Percentiles rank a stretch among this genome's conserved stretches.
Conservation (phyloP, 129 eudicot genomes). For the Flaveria linearis region DNA sequence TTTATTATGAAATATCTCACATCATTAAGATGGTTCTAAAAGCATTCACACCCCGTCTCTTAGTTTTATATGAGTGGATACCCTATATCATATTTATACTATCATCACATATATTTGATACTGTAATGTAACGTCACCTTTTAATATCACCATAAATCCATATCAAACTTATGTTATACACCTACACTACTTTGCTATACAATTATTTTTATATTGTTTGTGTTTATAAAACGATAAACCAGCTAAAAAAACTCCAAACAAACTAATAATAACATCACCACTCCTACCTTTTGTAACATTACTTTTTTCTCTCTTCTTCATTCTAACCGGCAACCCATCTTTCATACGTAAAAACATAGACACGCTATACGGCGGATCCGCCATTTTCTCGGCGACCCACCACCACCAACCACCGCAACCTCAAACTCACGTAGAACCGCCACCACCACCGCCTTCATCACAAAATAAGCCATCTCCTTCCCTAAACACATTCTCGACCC, state of each 20-base stretch:
- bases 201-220: not conserved
- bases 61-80: too few relatives aligned
- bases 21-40: too few relatives aligned
- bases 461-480: slow-evolving; percentile 61
- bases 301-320: slow-evolving; percentile 33
- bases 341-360: slow-evolving; percentile 49
- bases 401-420: slow-evolving; percentile 53
- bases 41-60: too few relatives aligned
- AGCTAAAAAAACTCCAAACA: not conserved
- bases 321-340: slow-evolving; percentile 44
- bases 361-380: slow-evolving; percentile 51
- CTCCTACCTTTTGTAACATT: not conserved
- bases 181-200: not conserved
- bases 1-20: too few relatives aligned
- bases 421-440: slow-evolving; percentile 47
- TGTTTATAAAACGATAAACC: not conserved
- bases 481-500: slow-evolving; percentile 65
- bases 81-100: too few relatives aligned
- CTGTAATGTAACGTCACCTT: too few relatives aligned
- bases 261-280: not conserved
- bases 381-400: slow-evolving; percentile 38
- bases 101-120: too few relatives aligned
- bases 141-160: too few relatives aligned
- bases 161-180: too few relatives aligned
- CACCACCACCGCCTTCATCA: slow-evolving; percentile 59